These are phyloP conservation scores for Luvunga scandens DNA, from an alignment of 345 rosid genomes.

Conservation along the genomic window DNA sequence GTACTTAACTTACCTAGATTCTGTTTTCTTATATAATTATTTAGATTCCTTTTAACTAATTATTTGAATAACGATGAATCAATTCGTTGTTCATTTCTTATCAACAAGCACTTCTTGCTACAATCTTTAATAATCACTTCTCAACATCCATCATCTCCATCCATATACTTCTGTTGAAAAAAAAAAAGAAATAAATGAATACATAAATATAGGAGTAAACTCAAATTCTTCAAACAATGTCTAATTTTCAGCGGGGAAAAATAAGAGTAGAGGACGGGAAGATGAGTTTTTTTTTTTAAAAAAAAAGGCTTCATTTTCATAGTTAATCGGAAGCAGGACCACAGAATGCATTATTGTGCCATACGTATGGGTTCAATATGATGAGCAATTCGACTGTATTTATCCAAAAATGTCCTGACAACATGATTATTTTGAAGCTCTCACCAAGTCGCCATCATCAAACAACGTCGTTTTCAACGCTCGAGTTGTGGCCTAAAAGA, in stretches of 20 bases:
- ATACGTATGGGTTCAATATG: constrained; percentile 1
- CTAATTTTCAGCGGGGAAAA: too few relatives aligned
- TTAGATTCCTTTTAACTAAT: not conserved
- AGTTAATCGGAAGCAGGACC: not conserved
- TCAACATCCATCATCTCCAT: not conserved
- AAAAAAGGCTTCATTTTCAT: not conserved
- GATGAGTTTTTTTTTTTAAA: too few relatives aligned
- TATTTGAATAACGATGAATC: not conserved
- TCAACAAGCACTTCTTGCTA: not conserved
- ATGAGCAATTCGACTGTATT: not conserved
- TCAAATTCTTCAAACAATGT: not conserved
- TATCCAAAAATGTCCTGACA: not conserved
- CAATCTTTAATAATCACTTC: not conserved
- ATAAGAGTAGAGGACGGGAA: not conserved
- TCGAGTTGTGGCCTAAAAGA: not conserved
- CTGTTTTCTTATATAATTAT: not conserved
- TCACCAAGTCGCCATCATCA: not conserved
- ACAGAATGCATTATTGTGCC: constrained; percentile 3
- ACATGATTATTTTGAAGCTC: not conserved
- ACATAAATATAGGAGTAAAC: not conserved
- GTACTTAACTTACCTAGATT: not conserved
- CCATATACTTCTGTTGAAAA: not conserved
- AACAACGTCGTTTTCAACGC: not conserved
- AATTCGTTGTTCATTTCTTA: not conserved
- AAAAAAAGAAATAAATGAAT: not conserved